Percentiles rank a stretch among this genome's conserved stretches.
Evolutionary conservation across 495 filamentous ascomycete genomes (phyloP).

Genomic region (Amniculicola lignicola): DNA sequence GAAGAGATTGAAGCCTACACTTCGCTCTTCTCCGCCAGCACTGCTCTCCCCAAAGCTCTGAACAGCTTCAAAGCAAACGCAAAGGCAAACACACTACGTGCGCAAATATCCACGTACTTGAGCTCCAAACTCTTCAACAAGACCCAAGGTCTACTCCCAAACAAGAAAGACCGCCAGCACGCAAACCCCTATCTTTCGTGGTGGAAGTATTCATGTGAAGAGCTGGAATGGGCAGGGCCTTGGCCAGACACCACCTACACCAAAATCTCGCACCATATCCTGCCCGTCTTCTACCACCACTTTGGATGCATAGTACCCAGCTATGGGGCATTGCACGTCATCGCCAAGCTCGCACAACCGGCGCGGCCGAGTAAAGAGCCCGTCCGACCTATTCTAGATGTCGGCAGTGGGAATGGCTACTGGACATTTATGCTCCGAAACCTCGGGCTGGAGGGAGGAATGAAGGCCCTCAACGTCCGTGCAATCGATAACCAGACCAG

Average conservation of each 20-base stretch:
- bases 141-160: slow-evolving; percentile 32
- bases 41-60: slow-evolving; percentile 51
- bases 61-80: slow-evolving; percentile 55
- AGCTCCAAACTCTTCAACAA: slow-evolving; percentile 32
- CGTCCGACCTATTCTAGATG: slow-evolving; percentile 48
- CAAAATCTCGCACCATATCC: slow-evolving; percentile 51
- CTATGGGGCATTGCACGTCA: slow-evolving; percentile 52
- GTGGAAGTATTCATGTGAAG: slow-evolving; percentile 51
- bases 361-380: slow-evolving; percentile 13
- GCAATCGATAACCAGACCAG: slow-evolving; percentile 55
- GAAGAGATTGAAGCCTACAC: slow-evolving; percentile 57
- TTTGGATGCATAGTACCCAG: slow-evolving; percentile 61
- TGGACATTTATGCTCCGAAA: slow-evolving; percentile 59
- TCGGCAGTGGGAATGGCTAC: slow-evolving; percentile 62
- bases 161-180: slow-evolving; percentile 18
- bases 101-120: slow-evolving; percentile 51
- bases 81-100: slow-evolving; percentile 54
- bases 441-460: slow-evolving; percentile 34
- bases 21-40: slow-evolving; percentile 53
- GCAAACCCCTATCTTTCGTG: slow-evolving; percentile 60
- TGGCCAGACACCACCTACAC: slow-evolving; percentile 37
- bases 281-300: slow-evolving; percentile 65
- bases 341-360: slow-evolving; percentile 45
- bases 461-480: slow-evolving; percentile 36
- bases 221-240: slow-evolving; percentile 55